Percentiles rank a stretch among this genome's conserved stretches.
Conservation (phyloP, 176 grass and related monocot species). For the Secale cereale region DNA sequence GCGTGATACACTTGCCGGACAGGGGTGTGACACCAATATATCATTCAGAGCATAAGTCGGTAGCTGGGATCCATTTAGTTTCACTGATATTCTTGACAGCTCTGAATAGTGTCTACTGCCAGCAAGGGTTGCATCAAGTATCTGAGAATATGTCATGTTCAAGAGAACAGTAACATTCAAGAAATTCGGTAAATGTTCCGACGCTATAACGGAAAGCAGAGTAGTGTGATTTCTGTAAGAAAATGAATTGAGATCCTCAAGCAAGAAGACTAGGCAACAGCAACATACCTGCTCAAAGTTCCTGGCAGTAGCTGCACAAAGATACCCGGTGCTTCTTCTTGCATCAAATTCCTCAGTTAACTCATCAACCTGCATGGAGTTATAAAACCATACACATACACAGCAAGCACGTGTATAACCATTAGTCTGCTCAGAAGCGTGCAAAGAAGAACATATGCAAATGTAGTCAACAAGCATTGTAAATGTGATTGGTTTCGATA, state of each 20-base stretch:
- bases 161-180: not conserved
- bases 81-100: conserved; percentile 73
- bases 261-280: not conserved
- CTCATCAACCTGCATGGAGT: conserved; percentile 64
- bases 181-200: conserved; percentile 5
- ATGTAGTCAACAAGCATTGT: not conserved
- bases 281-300: conserved; percentile 79
- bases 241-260: not conserved
- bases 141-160: conserved; percentile 33
- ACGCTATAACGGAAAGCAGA: not conserved
- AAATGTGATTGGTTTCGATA: not conserved
- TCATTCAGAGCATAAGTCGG: conserved; percentile 85
- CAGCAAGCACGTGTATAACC: conserved; percentile 13
- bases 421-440: not conserved
- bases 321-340: conserved; percentile 87
- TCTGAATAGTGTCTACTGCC: conserved; percentile 55
- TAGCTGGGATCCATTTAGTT: conserved; percentile 54
- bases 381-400: conserved; percentile 5
- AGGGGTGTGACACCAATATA: conserved; percentile 85
- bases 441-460: not conserved
- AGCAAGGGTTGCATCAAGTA: conserved; percentile 71
- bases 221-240: not conserved
- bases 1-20: conserved; percentile 86
- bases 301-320: conserved; percentile 71
- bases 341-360: conserved; percentile 86